Base-by-base conservation (phyloP, 495 filamentous ascomycete species). In the Aspergillus hancockii region DNA sequence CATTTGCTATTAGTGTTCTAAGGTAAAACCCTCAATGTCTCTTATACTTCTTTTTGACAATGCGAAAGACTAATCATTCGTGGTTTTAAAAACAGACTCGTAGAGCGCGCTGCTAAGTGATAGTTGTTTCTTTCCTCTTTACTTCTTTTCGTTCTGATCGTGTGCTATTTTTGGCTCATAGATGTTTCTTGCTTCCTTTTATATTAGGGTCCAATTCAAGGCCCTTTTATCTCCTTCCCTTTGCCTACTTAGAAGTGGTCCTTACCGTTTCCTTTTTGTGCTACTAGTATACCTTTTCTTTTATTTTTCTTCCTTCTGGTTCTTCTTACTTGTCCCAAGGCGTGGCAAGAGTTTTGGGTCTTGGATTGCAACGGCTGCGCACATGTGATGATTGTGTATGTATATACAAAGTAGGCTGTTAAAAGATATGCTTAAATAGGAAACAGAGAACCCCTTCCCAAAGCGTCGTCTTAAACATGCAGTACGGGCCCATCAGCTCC, bases 1-100 rank as follows among this genome's bases (percentile, higher is more conserved):
- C 92, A 10, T 96, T 98, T 74, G 81, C 85, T 32, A 86, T 97
- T 32, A 96, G 89, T 74, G 89, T 95, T 32, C 88, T 96, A 61
- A 86, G 92, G 85, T 90, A 72, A 65, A 73, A n/a, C 14, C 14
- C 13, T 41, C 9, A 16, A 64, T 41, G 30, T 51, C 28, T 14
- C 18, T 8, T 14, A 8, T 19, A 28, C n/a, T 38, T 22, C n/a
- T n/a, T 25, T 46, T 63, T 57, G 23, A 46, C 16, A 8, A 22
- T 22, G 28, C 13, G 10, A 9, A 41, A 31, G 61, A 40, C 57
- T 63, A 30, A 57, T 30, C 53, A 47, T 14, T 41, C 61, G 67
- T 55, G 55, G 32, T 31, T 41, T 52, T n/a, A n/a, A 0, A 46
- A 31, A 59, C 52, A 86, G 83, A 67, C 79, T 92, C 61, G 88